These are phyloP conservation scores for Globisporangium perplexum DNA, from an alignment of 352 stramenopile genomes.

Conservation along the genomic window DNA sequence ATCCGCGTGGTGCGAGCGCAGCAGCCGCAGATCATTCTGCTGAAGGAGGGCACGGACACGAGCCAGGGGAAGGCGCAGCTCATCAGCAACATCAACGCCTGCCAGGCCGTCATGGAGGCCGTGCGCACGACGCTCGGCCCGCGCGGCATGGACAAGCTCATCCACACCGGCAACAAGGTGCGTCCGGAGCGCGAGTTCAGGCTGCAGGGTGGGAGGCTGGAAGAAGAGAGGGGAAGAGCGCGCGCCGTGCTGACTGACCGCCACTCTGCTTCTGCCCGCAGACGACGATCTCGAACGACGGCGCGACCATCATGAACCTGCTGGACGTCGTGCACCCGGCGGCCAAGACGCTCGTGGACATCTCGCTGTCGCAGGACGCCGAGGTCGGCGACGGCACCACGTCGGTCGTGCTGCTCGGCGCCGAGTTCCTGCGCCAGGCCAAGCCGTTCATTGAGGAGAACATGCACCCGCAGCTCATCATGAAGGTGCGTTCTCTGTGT, in stretches of 20 bases:
- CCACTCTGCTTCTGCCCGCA: not conserved
- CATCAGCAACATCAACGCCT: constrained; percentile 90
- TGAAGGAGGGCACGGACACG: constrained; percentile 98
- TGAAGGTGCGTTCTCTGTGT: constrained; percentile 35
- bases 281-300: constrained; percentile 99
- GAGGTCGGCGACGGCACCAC: constrained; percentile 94
- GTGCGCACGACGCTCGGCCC: constrained; percentile 97
- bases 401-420: constrained; percentile 95
- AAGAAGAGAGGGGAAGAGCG: not conserved
- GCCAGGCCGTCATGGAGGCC: constrained; percentile 95
- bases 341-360: constrained; percentile 98
- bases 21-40: constrained; percentile 98
- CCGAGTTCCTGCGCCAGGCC: constrained; percentile 95
- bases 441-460: constrained; percentile 99
- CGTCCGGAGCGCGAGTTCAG: not conserved
- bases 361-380: constrained; percentile 91
- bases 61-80: constrained; percentile 96
- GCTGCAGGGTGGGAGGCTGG: not conserved
- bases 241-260: not conserved
- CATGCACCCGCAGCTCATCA: constrained; percentile 91
- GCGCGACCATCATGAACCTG: constrained; percentile 98
- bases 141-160: constrained; percentile 99
- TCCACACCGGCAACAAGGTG: constrained; percentile 86
- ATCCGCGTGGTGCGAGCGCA: constrained; percentile 13
- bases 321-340: constrained; percentile 98